These are phyloP conservation scores for Thalassia testudinum DNA, from an alignment of 116 monocot genomes.

Conservation along the genomic window DNA sequence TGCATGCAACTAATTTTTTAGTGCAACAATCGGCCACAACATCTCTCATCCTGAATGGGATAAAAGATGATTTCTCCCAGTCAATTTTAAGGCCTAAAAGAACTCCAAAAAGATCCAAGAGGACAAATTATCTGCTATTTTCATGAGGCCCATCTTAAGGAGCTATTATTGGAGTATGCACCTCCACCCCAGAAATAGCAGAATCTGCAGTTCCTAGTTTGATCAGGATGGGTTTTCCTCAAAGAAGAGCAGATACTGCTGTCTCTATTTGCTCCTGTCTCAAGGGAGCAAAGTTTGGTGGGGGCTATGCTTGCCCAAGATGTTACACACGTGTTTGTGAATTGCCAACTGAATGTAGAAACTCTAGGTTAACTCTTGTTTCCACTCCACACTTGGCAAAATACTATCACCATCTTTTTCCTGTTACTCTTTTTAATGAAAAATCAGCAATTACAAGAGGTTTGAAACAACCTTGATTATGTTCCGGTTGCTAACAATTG, in stretches of 20 bases:
- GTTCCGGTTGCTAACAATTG: slow-evolving; percentile 87
- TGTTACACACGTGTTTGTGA: slow-evolving; percentile 86
- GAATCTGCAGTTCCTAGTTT: slow-evolving; percentile 83
- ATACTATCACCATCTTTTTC: slow-evolving; percentile 96
- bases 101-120: too few relatives aligned
- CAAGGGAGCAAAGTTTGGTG: slow-evolving; percentile 71
- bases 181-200: slow-evolving; percentile 92
- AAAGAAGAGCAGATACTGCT: slow-evolving; percentile 82
- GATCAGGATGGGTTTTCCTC: slow-evolving; percentile 97
- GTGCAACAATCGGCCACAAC: too few relatives aligned
- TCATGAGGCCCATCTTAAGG: slow-evolving; percentile 73
- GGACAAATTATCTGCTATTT: too few relatives aligned
- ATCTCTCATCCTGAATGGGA: too few relatives aligned
- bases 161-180: slow-evolving; percentile 77
- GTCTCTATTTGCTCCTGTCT: slow-evolving; percentile 85
- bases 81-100: too few relatives aligned
- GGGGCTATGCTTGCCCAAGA: slow-evolving; percentile 90
- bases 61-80: too few relatives aligned
- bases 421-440: slow-evolving; percentile 79
- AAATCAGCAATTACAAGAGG: slow-evolving; percentile 20
- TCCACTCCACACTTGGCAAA: slow-evolving; percentile 94
- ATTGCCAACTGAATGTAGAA: slow-evolving; percentile 73
- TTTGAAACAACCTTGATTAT: slow-evolving; percentile 38
- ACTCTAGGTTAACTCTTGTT: slow-evolving; percentile 89
- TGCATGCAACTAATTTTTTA: too few relatives aligned